Percentiles rank a stretch among this genome's conserved stretches.
phyloP scores from a whole-genome alignment of 108 stramenopile genomes.

The Ochromonas danica region DNA sequence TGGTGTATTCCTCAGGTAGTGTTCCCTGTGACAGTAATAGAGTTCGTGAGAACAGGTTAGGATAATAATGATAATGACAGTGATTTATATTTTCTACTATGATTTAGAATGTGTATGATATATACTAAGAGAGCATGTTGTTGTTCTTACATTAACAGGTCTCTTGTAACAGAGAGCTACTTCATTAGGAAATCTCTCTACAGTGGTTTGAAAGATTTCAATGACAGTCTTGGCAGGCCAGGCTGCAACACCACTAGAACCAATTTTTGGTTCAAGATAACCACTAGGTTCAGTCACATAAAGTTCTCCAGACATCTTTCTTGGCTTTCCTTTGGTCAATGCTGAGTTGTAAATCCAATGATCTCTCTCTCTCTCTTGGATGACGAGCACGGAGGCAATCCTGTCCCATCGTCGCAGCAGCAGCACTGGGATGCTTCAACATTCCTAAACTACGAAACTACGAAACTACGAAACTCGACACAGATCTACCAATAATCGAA shows the following conservation, averaged over 20 bases:
- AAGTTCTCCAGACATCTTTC: neutral
- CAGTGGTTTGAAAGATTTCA: conserved; percentile 41
- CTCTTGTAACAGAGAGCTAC: conserved; percentile 48
- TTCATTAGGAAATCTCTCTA: conserved; percentile 39
- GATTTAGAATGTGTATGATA: too few relatives aligned
- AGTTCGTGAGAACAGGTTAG: neutral
- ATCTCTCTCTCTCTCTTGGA: too few relatives aligned
- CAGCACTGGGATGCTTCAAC: neutral
- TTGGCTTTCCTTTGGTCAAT: neutral
- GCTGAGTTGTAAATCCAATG: too few relatives aligned
- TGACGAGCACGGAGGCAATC: too few relatives aligned
- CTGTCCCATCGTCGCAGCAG: too few relatives aligned
- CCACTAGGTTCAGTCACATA: neutral
- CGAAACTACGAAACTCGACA: neutral
- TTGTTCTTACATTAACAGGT: conserved; percentile 8
- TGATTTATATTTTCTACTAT: too few relatives aligned
- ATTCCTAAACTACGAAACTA: neutral
- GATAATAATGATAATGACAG: too few relatives aligned
- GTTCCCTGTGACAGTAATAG: conserved; percentile 11
- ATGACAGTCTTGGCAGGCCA: conserved; percentile 41
- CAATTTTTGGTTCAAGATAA: neutral
- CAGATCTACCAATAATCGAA: too few relatives aligned
- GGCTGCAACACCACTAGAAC: neutral
- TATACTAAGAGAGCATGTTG: too few relatives aligned
- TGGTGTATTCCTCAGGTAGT: neutral